These are phyloP conservation scores for Mortierella sp. DNA, from an alignment of 371 early-diverging fungal genomes.

Conservation along the genomic window DNA sequence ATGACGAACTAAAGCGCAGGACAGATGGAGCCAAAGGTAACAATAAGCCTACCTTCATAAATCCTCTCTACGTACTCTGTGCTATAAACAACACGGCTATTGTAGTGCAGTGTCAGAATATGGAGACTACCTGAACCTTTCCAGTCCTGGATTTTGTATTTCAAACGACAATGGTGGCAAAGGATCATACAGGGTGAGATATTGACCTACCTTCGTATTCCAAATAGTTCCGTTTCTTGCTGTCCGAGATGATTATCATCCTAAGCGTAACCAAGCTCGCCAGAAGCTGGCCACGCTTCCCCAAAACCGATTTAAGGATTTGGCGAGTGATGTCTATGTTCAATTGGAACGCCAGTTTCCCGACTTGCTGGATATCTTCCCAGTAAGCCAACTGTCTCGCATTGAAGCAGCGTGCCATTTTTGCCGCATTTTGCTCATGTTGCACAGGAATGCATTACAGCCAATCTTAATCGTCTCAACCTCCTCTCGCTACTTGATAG, in stretches of 20 bases:
- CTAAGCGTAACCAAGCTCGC: constrained; percentile 96
- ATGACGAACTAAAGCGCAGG: constrained; percentile 89
- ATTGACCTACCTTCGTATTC: too few relatives aligned
- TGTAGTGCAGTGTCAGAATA: too few relatives aligned
- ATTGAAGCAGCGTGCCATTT: constrained; percentile 4
- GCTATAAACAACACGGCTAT: too few relatives aligned
- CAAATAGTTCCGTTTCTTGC: constrained; percentile 91
- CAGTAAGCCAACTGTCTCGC: constrained; percentile 21
- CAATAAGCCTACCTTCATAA: too few relatives aligned
- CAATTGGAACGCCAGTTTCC: constrained; percentile 85
- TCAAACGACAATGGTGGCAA: too few relatives aligned
- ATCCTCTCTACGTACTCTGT: too few relatives aligned
- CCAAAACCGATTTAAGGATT: constrained; percentile 85
- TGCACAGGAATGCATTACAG: background rate
- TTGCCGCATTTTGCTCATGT: background rate
- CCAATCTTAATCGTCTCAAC: too few relatives aligned
- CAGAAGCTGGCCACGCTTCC: constrained; percentile 96
- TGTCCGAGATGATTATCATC: constrained; percentile 88
- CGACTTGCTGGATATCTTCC: constrained; percentile 50
- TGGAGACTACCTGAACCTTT: too few relatives aligned
- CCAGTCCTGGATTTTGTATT: too few relatives aligned
- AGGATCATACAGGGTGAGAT: too few relatives aligned
- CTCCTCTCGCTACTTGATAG: too few relatives aligned
- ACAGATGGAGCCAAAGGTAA: constrained; percentile 72
- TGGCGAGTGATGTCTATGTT: constrained; percentile 91